Evolutionary conservation across 2,329 filamentous ascomycete genomes (phyloP), one percentile per base, ranked within the genome.

Genomic region (Tolypocladium tropicale): DNA sequence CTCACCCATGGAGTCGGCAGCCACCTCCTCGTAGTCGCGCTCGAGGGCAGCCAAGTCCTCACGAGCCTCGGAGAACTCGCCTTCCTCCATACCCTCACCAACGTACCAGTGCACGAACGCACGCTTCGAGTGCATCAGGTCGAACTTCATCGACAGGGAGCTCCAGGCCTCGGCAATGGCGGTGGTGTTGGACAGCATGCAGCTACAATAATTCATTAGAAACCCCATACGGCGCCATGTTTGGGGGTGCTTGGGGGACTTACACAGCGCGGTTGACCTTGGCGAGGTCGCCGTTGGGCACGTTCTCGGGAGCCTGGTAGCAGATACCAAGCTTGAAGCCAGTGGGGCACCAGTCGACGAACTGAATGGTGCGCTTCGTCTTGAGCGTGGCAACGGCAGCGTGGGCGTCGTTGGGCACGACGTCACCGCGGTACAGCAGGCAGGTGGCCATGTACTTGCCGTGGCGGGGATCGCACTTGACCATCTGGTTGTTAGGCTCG

Each of bases 321-420:
- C 92, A 96, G 82, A 99, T 99, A 83, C 94, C 94, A 66, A 99
- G 90, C 89, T 99, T 99, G 88, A 99, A 99, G 66, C 94, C 94
- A 76, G 94, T 99, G 60, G 94, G 94, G 85, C 94, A 99, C 94
- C 94, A 99, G 80, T 99, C 94, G 72, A 99, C 94, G 74, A 97
- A 96, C 79, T 97, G 92, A 73, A 99, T 95, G 67, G 94, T 96
- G 70, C 90, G 89, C 89, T 96, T 97, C 76, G 94, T 96, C 90
- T 97, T 99, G 72, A 97, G 88, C 63, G 89, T 91, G 60, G 93
- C 92, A 65, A 97, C 92, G 63, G 94, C 93, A 59, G 79, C 84
- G 80, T 96, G 90, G 64, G 90, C 89, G 70, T 97, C 93, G 79
- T 95, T 95, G 76, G 93, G 90, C 60, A 97, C 94, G 67, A 99